These are phyloP conservation scores for Phytophthora tubulina DNA, from an alignment of 352 stramenopile genomes.

Conservation along the genomic window DNA sequence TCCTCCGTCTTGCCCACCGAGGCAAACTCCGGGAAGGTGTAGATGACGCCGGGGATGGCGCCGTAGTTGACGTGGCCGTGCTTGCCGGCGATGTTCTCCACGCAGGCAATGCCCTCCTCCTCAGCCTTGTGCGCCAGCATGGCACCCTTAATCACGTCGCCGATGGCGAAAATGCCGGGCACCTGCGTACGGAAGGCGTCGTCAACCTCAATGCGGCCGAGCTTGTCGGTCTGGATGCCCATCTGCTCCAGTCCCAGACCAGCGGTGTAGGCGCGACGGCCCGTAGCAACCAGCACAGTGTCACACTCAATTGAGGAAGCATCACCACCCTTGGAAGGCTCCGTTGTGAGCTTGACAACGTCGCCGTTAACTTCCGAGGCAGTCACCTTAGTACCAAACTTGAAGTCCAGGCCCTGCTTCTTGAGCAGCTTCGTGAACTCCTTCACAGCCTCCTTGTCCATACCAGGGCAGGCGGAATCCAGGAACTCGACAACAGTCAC, in stretches of 20 bases:
- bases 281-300: conserved; percentile 87
- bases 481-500: conserved; percentile 99
- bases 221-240: conserved; percentile 97
- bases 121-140: conserved; percentile 99
- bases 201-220: conserved; percentile 97
- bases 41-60: conserved; percentile 98
- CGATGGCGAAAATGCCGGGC: conserved; percentile 96
- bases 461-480: conserved; percentile 93
- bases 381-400: conserved; percentile 98
- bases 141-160: conserved; percentile 97
- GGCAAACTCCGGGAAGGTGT: conserved; percentile 97
- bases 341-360: conserved; percentile 96
- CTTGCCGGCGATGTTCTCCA: conserved; percentile 97
- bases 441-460: conserved; percentile 96
- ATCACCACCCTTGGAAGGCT: conserved; percentile 81
- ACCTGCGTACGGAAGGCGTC: conserved; percentile 97
- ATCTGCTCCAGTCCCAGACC: conserved; percentile 97
- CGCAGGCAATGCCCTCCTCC: conserved; percentile 98
- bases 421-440: conserved; percentile 98
- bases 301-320: conserved; percentile 76
- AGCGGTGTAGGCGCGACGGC: conserved; percentile 96
- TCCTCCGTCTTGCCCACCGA: conserved; percentile 98
- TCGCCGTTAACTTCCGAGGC: conserved; percentile 92
- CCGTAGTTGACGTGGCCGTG: conserved; percentile 99
- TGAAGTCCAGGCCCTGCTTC: conserved; percentile 99